Base-by-base conservation (phyloP, 148 eudicot species). In the Persicaria maculosa region DNA sequence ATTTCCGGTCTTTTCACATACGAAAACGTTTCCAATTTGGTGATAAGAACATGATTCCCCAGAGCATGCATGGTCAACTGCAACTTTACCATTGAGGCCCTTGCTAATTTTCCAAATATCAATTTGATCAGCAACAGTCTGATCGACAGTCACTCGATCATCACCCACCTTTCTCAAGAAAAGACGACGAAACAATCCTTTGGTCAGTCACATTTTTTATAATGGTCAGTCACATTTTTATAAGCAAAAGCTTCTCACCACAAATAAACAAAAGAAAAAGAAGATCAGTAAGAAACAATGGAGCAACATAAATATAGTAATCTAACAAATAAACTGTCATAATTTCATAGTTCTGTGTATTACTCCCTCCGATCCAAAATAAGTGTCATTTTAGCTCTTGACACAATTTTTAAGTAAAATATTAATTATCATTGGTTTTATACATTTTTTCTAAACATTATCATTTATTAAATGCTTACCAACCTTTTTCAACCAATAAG, bases 1-100 rank as follows among this genome's bases (percentile, higher is more conserved):
- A 72, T 90, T 87, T 75, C 98, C 98, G 8, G 98, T 95, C 84
- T 87, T 87, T 77, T 95, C 98, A 84, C 98, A 95, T 15, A 95
- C 86, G 65, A 92, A 95, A 25, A 87, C 98, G 84, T 95, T 88
- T 31, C 96, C 98, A 45, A 95, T 87, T 82, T 92, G 96, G 83
- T 83, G 86, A 80, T 87, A 92, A 77, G 96, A 83, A 77, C 98
- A 95, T 43, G 81, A 84, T 81, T 88, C 92, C 75, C 92, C 97
- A 76, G 97, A 88, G 75, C 98, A 95, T 69, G 85, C 84, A 85
- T 95, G 98, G 79, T 87, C 85, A 50, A 79, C 58, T 72, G 90
- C 89, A 77, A 81, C 86, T 82, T 86, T 85, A 85, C 90, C 97
- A 77, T 79, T 75, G 74, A 95, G 87, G 74, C 98, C 98, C 85